Conservation (phyloP, 208 protist species). For the Naegleria fowleri region DNA sequence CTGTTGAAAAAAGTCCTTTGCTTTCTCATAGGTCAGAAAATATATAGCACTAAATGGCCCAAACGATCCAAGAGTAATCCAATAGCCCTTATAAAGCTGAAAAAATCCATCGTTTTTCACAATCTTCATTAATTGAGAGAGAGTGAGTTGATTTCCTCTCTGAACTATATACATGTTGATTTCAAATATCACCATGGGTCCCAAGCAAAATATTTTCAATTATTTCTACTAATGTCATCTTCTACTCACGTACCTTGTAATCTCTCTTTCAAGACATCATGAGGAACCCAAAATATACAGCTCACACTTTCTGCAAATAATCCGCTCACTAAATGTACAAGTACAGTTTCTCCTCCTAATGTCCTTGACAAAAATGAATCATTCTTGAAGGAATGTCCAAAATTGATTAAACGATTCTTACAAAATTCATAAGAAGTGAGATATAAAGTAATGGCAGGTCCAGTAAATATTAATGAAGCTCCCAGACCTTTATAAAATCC, state of each 20-base stretch:
- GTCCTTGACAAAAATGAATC: background rate
- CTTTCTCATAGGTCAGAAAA: conserved; percentile 5
- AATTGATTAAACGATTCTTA: background rate
- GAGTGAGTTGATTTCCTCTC: background rate
- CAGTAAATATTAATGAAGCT: background rate
- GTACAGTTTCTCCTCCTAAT: background rate
- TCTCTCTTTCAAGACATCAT: conserved; percentile 23
- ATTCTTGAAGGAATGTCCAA: background rate
- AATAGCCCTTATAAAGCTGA: conserved; percentile 5
- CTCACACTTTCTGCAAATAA: background rate
- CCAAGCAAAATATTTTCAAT: background rate
- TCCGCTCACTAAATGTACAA: conserved; percentile 12
- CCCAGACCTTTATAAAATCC: conserved; percentile 9
- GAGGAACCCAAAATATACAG: conserved; percentile 27
- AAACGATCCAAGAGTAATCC: conserved; percentile 24
- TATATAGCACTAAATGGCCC: conserved; percentile 11
- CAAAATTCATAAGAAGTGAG: background rate
- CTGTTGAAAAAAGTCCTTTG: background rate
- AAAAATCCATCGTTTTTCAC: background rate
- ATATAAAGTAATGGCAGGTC: background rate
- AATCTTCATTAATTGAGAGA: background rate
- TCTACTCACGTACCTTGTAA: background rate
- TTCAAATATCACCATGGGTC: background rate
- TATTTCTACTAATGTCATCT: too few relatives aligned
- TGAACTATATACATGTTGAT: background rate